phyloP scores from a whole-genome alignment of 176 grass and related monocot genomes.

The Neostapfia colusana region DNA sequence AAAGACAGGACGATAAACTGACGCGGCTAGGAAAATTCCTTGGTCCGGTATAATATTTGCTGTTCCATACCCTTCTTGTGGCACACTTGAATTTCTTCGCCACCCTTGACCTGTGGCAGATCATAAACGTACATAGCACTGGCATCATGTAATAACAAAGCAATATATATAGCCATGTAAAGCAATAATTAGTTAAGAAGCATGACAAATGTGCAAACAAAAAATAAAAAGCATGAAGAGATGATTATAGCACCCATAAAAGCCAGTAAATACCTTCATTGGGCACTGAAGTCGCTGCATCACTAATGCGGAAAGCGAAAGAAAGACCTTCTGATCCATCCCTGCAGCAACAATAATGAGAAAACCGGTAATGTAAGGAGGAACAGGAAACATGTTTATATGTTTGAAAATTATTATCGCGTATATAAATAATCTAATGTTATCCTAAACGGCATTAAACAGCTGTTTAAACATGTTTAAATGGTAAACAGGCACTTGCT shows the following conservation, averaged over 20 bases:
- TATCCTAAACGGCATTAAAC: too few relatives aligned
- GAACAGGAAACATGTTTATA: background rate
- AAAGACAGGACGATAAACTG: conserved; percentile 97
- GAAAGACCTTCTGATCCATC: conserved; percentile 99
- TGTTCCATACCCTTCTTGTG: conserved; percentile 99
- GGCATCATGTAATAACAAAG: conserved; percentile 26
- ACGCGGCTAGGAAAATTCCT: conserved; percentile 94
- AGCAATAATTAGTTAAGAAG: conserved; percentile 8
- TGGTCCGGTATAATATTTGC: conserved; percentile 79
- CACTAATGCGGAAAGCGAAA: conserved; percentile 95
- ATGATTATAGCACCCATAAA: background rate
- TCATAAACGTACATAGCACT: conserved; percentile 14
- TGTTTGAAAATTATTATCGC: background rate
- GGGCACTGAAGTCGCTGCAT: conserved; percentile 64
- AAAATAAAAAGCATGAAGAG: background rate
- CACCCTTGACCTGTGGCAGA: conserved; percentile 70
- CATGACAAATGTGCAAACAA: background rate
- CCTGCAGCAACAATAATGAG: conserved; percentile 45
- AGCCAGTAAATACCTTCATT: conserved; percentile 51
- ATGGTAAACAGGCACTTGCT: too few relatives aligned
- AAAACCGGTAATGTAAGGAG: conserved; percentile 20
- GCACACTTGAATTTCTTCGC: conserved; percentile 73
- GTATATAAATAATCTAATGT: background rate
- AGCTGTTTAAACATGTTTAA: too few relatives aligned
- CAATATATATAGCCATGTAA: conserved; percentile 28